A percentile compares a stretch with the other conserved stretches of the same genome.
Conservation (phyloP, 1,139 yeast species). For the Yamadazyma spencermartinsiae region DNA sequence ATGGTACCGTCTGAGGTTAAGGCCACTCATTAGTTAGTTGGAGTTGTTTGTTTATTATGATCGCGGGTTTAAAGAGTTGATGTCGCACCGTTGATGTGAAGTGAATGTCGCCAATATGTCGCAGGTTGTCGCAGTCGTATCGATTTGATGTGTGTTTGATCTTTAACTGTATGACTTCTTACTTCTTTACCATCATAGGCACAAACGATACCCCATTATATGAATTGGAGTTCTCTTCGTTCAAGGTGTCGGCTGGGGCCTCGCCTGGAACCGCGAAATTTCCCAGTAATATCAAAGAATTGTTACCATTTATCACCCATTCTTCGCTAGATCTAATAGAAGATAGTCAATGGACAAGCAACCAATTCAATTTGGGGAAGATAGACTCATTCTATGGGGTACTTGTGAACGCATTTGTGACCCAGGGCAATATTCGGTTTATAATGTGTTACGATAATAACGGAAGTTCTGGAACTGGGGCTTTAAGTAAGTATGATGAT, state of each 20-base stretch:
- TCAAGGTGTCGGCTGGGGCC: constrained; percentile 39
- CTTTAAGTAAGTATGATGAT: constrained; percentile 49
- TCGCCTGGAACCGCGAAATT: constrained; percentile 62
- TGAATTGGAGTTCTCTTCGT: constrained; percentile 83
- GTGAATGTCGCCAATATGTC: too few relatives aligned
- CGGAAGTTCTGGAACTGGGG: constrained; percentile 12
- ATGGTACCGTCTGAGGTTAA: constrained; percentile 16
- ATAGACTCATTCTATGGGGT: constrained; percentile 87
- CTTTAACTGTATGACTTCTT: constrained; percentile 47
- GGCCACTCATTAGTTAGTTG: constrained; percentile 1
- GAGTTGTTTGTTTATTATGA: background rate
- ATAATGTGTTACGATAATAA: constrained; percentile 78
- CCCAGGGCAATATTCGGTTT: constrained; percentile 86
- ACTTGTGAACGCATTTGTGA: constrained; percentile 75
- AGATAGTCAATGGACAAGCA: constrained; percentile 79
- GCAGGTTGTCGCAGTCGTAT: too few relatives aligned
- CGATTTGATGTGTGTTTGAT: too few relatives aligned
- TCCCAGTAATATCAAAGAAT: constrained; percentile 69
- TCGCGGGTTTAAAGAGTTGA: too few relatives aligned
- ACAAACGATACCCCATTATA: constrained; percentile 84
- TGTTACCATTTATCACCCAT: constrained; percentile 86
- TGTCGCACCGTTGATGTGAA: too few relatives aligned
- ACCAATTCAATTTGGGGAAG: constrained; percentile 65
- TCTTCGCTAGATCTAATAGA: constrained; percentile 87
- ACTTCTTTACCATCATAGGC: constrained; percentile 86